Evolutionary conservation across 2,329 filamentous ascomycete species (phyloP), one percentile per base, ranked within the genome.

Genomic region (Penicillium hordei): DNA sequence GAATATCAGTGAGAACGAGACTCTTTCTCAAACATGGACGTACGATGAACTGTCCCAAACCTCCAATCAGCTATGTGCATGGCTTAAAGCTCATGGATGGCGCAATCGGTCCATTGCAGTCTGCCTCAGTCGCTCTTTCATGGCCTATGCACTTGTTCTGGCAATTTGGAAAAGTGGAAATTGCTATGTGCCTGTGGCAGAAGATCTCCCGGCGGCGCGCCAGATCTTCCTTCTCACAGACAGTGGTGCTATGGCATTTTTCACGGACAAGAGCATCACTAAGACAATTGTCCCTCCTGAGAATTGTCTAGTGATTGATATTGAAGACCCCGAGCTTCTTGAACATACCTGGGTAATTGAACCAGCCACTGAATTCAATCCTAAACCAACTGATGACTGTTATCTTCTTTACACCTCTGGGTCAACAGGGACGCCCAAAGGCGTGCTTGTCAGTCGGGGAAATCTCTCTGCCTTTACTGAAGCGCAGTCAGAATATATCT

Each of bases 351-450:
- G 19, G 2, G 17, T 21, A 12, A 17, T 19, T 13, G 17, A 48
- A 17, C 23, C 36, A 7, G 23, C 4, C 8, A 21, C 19, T 9
- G 15, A 10, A 5, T 31, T 31, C 23, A 9, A 48, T 10, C 15
- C 52, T 21, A 42, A 29, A 21, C 50, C 34, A 17, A 36, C 15
- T 9, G 44, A 46, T 33, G n/a, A 46, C 27, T 46, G 44, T n/a
- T 46, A 46, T 33, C 44, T 46, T 17, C 25, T 64, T 10, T 64
- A 58, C 38, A 64, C 58, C 5, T 62, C 60, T 34, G 60, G 60
- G 12, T 60, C 58, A 15, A 62, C 60, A 1, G 60, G 60, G 13
- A 31, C 43, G 12, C 60, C 60, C 10, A 62, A 62, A 40, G 60
- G 60, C 27, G 58, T 62, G n/a, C 33, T 62, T 6, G 52, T 60